Conservation (phyloP, 2,329 filamentous ascomycete genomes). For the Aspergillus latus region DNA sequence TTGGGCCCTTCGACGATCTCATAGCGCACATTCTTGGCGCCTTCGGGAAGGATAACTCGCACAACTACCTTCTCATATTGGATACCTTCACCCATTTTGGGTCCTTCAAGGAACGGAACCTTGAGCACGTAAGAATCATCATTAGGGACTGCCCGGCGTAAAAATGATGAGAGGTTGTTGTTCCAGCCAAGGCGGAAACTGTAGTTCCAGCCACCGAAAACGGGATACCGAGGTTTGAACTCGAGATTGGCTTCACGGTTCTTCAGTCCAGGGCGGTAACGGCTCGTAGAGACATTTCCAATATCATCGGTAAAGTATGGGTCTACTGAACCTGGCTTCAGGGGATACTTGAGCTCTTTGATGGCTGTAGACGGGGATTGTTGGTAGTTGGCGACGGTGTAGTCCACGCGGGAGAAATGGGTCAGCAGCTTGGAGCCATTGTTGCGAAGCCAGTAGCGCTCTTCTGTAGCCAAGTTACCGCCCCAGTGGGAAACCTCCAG, state of each 20-base stretch:
- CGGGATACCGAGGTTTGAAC: slow-evolving; percentile 89
- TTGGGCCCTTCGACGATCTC: slow-evolving; percentile 74
- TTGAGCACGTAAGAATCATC: slow-evolving; percentile 78
- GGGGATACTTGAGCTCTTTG: slow-evolving; percentile 76
- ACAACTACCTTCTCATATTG: slow-evolving; percentile 80
- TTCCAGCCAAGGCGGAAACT: slow-evolving; percentile 98
- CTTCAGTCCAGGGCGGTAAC: slow-evolving; percentile 64
- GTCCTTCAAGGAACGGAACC: slow-evolving; percentile 90
- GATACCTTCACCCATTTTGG: slow-evolving; percentile 78
- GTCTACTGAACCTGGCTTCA: slow-evolving; percentile 76
- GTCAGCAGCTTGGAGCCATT: slow-evolving; percentile 74
- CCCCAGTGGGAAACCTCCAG: slow-evolving; percentile 98
- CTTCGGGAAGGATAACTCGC: slow-evolving; percentile 85
- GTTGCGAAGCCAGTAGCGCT: slow-evolving; percentile 86
- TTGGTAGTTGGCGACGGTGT: slow-evolving; percentile 71
- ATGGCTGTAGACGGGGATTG: slow-evolving; percentile 75
- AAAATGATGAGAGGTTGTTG: slow-evolving; percentile 72
- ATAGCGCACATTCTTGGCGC: slow-evolving; percentile 61
- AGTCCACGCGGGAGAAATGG: slow-evolving; percentile 75
- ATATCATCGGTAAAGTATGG: slow-evolving; percentile 96
- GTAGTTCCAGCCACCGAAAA: slow-evolving; percentile 98
- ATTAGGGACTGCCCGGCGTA: slow-evolving; percentile 61
- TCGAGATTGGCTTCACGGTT: slow-evolving; percentile 79
- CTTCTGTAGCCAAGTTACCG: slow-evolving; percentile 91
- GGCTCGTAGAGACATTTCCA: slow-evolving; percentile 93